Conservation (phyloP, 1,284 basidiomycete genomes). For the Ustilago tritici region DNA sequence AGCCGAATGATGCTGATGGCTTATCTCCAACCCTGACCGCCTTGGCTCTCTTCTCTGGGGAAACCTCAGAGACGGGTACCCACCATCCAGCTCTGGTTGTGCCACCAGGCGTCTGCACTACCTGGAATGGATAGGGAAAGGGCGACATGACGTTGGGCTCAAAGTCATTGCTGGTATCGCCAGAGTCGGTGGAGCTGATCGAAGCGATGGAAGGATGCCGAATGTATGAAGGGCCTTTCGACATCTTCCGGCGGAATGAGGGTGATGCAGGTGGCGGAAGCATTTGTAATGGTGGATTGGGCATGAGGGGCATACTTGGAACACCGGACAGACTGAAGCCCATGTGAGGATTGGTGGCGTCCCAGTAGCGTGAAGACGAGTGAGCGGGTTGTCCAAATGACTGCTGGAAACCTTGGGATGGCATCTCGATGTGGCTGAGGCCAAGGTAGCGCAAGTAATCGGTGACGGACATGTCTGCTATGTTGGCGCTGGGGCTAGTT, state of each 20-base stretch:
- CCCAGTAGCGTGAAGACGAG: conserved; percentile 31
- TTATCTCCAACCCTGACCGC: conserved; percentile 35
- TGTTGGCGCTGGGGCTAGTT: conserved; percentile 1
- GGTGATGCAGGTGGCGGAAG: conserved; percentile 58
- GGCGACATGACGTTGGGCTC: conserved; percentile 52
- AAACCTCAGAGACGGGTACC: conserved; percentile 54
- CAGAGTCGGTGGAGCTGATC: conserved; percentile 26
- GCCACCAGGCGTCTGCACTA: conserved; percentile 61
- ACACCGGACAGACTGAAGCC: conserved; percentile 59
- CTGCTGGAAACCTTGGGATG: conserved; percentile 47
- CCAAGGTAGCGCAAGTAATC: conserved; percentile 51
- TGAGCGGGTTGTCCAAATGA: conserved; percentile 34
- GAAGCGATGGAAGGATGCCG: conserved; percentile 30
- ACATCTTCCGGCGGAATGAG: conserved; percentile 30
- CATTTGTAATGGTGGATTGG: conserved; percentile 60
- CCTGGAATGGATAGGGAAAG: conserved; percentile 59
- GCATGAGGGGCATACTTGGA: conserved; percentile 63
- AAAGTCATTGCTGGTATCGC: conserved; percentile 33
- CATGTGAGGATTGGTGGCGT: conserved; percentile 41
- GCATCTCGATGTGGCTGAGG: conserved; percentile 52
- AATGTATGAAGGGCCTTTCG: conserved; percentile 6
- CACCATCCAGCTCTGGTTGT: conserved; percentile 62
- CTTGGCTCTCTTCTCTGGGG: conserved; percentile 38
- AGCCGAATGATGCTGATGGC: background rate
- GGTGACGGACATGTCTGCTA: conserved; percentile 29